A percentile compares a stretch with the other conserved stretches of the same genome.
phyloP scores from a whole-genome alignment of 352 stramenopile genomes.

The Salisapilia sapeloensis region DNA sequence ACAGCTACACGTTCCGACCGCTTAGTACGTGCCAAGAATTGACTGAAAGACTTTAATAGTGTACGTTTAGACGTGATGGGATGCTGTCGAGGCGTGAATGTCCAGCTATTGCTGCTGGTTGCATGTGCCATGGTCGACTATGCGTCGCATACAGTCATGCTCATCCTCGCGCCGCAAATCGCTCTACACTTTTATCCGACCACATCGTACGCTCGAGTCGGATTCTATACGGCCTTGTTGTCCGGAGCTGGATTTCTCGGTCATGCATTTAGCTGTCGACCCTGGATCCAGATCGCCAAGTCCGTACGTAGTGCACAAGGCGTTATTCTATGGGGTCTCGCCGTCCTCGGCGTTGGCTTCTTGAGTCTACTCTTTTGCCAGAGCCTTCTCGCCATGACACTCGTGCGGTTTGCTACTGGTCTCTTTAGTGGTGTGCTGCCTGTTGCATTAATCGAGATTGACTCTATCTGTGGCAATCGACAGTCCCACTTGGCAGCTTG shows the following conservation, averaged over 20 bases:
- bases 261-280: conserved; percentile 45
- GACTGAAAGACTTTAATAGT: no score
- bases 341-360: conserved; percentile 40
- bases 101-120: conserved; percentile 64
- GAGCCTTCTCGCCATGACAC: conserved; percentile 51
- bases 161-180: conserved; percentile 53
- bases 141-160: conserved; percentile 45
- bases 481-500: conserved; percentile 42
- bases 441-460: conserved; percentile 62
- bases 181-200: conserved; percentile 61
- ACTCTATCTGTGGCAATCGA: conserved; percentile 65
- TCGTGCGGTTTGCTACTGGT: conserved; percentile 60
- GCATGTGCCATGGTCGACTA: conserved; percentile 68
- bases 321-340: conserved; percentile 64
- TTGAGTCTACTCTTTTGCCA: conserved; percentile 66
- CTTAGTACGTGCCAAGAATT: no score
- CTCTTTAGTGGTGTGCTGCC: conserved; percentile 58
- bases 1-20: no score
- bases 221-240: conserved; percentile 64
- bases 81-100: conserved; percentile 53
- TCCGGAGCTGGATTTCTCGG: conserved; percentile 46
- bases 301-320: conserved; percentile 64
- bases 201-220: conserved; percentile 48
- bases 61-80: no score
- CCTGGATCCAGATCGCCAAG: conserved; percentile 64